Base-by-base conservation (phyloP, 768 basidiomycete genomes). In the Rhodotorula sphaerocarpa region DNA sequence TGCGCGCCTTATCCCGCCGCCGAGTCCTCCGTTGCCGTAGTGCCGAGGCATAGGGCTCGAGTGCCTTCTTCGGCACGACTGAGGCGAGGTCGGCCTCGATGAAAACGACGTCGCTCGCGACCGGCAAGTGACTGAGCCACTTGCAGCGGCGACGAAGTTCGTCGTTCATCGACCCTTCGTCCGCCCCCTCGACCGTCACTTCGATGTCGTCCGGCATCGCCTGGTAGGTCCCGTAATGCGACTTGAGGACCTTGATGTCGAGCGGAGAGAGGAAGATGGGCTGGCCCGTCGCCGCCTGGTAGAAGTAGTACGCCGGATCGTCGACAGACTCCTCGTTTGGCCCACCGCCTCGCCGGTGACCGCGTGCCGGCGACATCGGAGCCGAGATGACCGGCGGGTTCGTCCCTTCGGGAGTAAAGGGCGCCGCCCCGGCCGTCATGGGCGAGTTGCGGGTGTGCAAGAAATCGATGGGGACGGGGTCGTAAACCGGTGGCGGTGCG, bases 121-220 rank as follows among this genome's bases (percentile, higher is more conserved):
- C 85, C 2, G 92, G 88, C 70, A 96, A 80, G 75, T 97, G 92
- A 6, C 84, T 83, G 65, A 99, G 85, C 75, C 96, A 97, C 74
- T 92, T 93, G 79, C 90, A 96, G 36, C 92, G 85, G 75, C 90
- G 88, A 51, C 92, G 84, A 31, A 99, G 79, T 63, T 95, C 91
- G 63, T 92, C 91, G 74, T 93, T 88, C 68, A 99, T 69, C 28
- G 48, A 82, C 47, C 72, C 72, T 43, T 70, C 69, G 42, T 73
- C 72, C 20, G 50, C 41, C 34, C 70, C 83, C 70, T 90, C 88
- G 33, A 95, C 85, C n/a, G 82, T 81, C 36, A 95, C 80, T 9
- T 81, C 80, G 68, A 99, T 86, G 21, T 79, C 79, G 71, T 88
- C 84, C 0, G 93, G 93, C 76, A 96, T 90, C 2, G 84, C 80